phyloP scores from a whole-genome alignment of 345 rosid genomes.

The Eucalyptus polybractea region DNA sequence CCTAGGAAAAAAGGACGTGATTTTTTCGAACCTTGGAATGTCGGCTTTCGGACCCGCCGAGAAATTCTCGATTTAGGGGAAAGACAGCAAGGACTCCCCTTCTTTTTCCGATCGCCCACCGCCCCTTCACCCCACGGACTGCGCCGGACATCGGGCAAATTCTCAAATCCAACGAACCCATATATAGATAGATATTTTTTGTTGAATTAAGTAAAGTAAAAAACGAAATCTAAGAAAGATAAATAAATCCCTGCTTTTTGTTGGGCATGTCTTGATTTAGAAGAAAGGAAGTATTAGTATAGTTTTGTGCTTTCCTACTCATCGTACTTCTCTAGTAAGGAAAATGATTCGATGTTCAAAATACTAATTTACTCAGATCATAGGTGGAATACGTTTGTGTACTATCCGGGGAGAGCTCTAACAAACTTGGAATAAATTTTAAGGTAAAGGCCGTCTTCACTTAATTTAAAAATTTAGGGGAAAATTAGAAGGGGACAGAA shows the following conservation, averaged over 20 bases:
- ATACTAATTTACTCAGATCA: not conserved
- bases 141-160: no score
- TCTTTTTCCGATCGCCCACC: no score
- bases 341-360: not conserved
- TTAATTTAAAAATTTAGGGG: not conserved
- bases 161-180: no score
- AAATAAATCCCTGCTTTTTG: not conserved
- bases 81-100: not conserved
- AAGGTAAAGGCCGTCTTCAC: not conserved
- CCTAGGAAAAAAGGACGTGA: not conserved
- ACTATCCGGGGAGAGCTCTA: not conserved
- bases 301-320: not conserved
- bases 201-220: no score
- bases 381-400: not conserved
- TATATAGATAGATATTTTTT: no score
- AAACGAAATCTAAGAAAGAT: no score
- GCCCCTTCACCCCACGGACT: no score
- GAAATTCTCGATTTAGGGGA: not conserved
- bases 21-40: not conserved
- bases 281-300: not conserved
- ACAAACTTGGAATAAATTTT: not conserved
- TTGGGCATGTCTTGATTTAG: not conserved
- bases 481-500: not conserved
- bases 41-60: not conserved
- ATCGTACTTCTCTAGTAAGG: rapidly evolving